These are phyloP conservation scores for Pulveroboletus sp. DNA, from an alignment of 768 basidiomycete genomes.

Conservation along the genomic window DNA sequence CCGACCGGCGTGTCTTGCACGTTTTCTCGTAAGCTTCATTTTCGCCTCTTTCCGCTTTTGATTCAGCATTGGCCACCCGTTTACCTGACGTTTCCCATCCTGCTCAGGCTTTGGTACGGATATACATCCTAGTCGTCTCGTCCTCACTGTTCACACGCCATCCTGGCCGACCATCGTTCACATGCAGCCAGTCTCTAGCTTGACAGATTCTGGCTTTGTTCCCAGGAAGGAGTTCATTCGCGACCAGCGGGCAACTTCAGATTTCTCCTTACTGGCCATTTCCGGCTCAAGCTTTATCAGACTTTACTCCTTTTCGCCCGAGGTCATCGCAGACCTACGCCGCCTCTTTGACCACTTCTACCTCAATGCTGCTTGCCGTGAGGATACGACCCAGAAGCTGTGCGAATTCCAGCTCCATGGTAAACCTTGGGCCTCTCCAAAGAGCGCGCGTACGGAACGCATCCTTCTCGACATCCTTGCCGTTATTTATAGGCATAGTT, in stretches of 20 bases:
- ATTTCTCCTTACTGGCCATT: constrained; percentile 71
- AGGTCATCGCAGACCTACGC: constrained; percentile 52
- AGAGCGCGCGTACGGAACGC: constrained; percentile 62
- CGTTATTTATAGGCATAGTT: constrained; percentile 61
- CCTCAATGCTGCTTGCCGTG: constrained; percentile 45
- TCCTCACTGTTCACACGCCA: constrained; percentile 19
- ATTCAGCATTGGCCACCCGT: constrained; percentile 32
- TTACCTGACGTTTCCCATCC: constrained; percentile 39
- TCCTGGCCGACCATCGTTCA: constrained; percentile 24
- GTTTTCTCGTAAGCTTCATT: constrained; percentile 30
- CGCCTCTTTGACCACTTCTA: constrained; percentile 50
- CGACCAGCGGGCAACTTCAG: constrained; percentile 50
- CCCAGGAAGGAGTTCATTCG: constrained; percentile 74
- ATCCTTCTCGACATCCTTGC: constrained; percentile 66
- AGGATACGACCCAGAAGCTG: constrained; percentile 56
- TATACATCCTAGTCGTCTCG: constrained; percentile 26
- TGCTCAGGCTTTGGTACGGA: constrained; percentile 21
- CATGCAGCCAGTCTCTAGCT: constrained; percentile 31
- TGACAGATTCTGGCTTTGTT: constrained; percentile 50
- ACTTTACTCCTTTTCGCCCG: constrained; percentile 64
- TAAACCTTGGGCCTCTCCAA: constrained; percentile 73
- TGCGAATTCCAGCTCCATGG: constrained; percentile 66
- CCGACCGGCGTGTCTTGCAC: constrained; percentile 30
- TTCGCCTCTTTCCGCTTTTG: constrained; percentile 28
- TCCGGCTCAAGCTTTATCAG: constrained; percentile 61